Base-by-base conservation (phyloP, 1,284 basidiomycete species). In the Irpex sp. region DNA sequence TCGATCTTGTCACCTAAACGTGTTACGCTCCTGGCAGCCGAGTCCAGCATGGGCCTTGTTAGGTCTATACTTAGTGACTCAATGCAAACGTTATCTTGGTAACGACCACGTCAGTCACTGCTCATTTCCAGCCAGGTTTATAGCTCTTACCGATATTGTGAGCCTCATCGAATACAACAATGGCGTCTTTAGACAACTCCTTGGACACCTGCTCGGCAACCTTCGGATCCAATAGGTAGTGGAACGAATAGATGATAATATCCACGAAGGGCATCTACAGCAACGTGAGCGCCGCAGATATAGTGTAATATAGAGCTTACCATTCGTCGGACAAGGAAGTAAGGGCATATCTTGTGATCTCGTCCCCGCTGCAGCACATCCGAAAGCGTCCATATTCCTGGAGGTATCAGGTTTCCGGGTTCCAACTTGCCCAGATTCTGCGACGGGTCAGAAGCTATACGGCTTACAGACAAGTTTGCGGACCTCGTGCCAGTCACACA, bases 101-200 rank as follows among this genome's bases (percentile, higher is more conserved):
- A 9, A 15, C 5, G 26, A 33, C 19, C 9, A 33, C n/a, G 26
- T 26, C 8, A 55, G 17, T 17, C 13, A 9, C 26, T 26, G 8
- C n/a, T 6, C 9, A 15, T 6, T 26, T 55, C 9, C 53, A 26
- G 13, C 5, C 26, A 15, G 33, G 21, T 21, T 13, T 35, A 51
- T 13, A 37, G 15, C 35, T 71, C 83, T 65, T 68, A 95, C 94
- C 95, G 63, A 99, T 99, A 74, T 99, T 99, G 79, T 99, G 97
- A 6, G 97, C 97, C 76, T 99, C 97, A 74, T 99, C 97, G 71
- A 99, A 99, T 0, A 99, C 96, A 54, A 99, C 96, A 63, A 99
- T 99, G 51, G 95, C 90, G 74, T 99, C 97, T 70, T 98, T 98
- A 36, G 93, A 94, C 78, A 99, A 84, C 74, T 99, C 97, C 71